A percentile compares a stretch with the other conserved stretches of the same genome.
Evolutionary conservation across 2,329 filamentous ascomycete genomes (phyloP).

Genomic region (Penicillium sp.): DNA sequence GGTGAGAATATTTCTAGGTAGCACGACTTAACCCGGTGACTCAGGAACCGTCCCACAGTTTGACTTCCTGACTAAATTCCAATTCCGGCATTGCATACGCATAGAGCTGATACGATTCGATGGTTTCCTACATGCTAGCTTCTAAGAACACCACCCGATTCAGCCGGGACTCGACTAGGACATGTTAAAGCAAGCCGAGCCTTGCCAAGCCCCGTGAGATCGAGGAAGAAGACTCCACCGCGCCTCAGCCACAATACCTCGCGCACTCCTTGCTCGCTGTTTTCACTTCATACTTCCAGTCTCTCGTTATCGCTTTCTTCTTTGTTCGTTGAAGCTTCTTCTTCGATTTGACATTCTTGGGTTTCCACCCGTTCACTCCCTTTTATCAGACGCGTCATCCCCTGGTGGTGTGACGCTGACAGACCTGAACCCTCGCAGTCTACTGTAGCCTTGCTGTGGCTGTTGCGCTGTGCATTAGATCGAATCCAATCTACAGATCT

Average conservation of each 20-base stretch:
- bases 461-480: slow-evolving; percentile 7
- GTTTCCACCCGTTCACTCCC: slow-evolving; percentile 12
- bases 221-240: slow-evolving; percentile 10
- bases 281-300: slow-evolving; percentile 4
- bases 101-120: background rate
- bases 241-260: slow-evolving; percentile 17
- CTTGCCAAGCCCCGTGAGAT: slow-evolving; percentile 2
- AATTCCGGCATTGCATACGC: background rate
- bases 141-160: background rate
- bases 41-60: background rate
- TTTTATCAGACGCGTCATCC: slow-evolving; percentile 15
- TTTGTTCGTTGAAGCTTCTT: slow-evolving; percentile 2
- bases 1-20: background rate
- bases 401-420: slow-evolving; percentile 16
- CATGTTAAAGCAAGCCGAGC: background rate
- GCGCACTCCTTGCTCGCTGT: slow-evolving; percentile 3
- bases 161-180: background rate
- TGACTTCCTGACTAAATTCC: background rate
- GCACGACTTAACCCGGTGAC: background rate
- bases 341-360: slow-evolving; percentile 3
- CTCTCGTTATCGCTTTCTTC: slow-evolving; percentile 17
- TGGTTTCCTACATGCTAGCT: background rate
- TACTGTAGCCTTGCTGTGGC: slow-evolving; percentile 1
- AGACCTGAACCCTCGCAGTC: slow-evolving; percentile 2
- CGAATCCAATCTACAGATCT: background rate